Evolutionary conservation across 352 stramenopile species (phyloP).

Genomic region (Lagenidium sp.): DNA sequence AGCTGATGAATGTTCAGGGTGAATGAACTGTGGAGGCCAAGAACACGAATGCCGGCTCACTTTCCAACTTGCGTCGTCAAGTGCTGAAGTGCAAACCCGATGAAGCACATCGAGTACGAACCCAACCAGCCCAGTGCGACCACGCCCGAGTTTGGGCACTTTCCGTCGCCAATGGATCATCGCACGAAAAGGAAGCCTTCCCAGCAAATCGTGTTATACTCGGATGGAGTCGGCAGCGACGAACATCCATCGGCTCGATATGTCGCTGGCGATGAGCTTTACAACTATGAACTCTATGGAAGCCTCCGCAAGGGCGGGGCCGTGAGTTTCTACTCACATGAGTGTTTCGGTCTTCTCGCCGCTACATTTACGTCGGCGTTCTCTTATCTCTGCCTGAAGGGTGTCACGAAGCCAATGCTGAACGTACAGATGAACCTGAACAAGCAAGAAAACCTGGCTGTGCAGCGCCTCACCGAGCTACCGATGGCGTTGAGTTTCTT

Average conservation of each 20-base stretch:
- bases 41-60: too few relatives aligned
- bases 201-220: slow-evolving; percentile 12
- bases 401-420: slow-evolving; percentile 46
- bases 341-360: slow-evolving; percentile 50
- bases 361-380: slow-evolving; percentile 64
- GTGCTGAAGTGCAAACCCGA: neutral
- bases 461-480: slow-evolving; percentile 61
- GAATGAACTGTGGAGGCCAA: too few relatives aligned
- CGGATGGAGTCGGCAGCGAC: slow-evolving; percentile 6
- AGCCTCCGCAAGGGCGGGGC: slow-evolving; percentile 53
- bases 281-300: slow-evolving; percentile 64
- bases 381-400: slow-evolving; percentile 46
- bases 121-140: too few relatives aligned
- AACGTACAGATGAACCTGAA: slow-evolving; percentile 37
- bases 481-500: slow-evolving; percentile 87
- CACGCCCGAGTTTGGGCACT: too few relatives aligned
- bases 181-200: slow-evolving; percentile 12
- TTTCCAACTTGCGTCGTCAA: too few relatives aligned
- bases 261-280: slow-evolving; percentile 61
- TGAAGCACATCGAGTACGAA: too few relatives aligned
- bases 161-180: neutral
- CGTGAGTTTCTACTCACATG: slow-evolving; percentile 41
- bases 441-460: slow-evolving; percentile 27
- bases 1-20: too few relatives aligned
- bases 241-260: slow-evolving; percentile 16